Percentiles rank a stretch among this genome's conserved stretches.
phyloP scores from a whole-genome alignment of 345 rosid genomes.

The Salix arbutifolia region DNA sequence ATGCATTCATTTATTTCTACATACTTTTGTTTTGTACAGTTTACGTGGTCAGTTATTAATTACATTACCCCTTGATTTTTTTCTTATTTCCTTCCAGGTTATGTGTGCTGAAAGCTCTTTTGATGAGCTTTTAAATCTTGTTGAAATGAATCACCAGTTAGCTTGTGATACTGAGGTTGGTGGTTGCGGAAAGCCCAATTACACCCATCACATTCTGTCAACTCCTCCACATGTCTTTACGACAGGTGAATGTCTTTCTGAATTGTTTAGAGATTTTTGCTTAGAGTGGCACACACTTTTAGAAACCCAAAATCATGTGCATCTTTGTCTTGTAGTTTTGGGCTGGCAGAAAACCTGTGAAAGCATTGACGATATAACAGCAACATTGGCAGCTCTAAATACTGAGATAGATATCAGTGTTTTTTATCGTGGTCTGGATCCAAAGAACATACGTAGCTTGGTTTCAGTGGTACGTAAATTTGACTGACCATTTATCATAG shows the following conservation, averaged over 20 bases:
- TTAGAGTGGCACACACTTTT: slow-evolving; percentile 6
- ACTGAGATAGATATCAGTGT: slow-evolving; percentile 80
- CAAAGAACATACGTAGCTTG: slow-evolving; percentile 53
- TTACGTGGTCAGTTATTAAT: background rate
- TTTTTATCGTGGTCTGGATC: slow-evolving; percentile 78
- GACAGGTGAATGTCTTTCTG: slow-evolving; percentile 51
- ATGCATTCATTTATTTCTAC: background rate
- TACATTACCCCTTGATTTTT: slow-evolving; percentile 3
- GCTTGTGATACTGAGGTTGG: slow-evolving; percentile 80
- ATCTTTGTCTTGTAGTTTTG: slow-evolving; percentile 53
- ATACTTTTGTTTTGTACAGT: background rate
- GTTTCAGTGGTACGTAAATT: slow-evolving; percentile 73
- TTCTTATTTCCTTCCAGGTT: slow-evolving; percentile 40
- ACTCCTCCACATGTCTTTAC: slow-evolving; percentile 75
- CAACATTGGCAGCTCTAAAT: slow-evolving; percentile 69
- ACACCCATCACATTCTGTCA: slow-evolving; percentile 71
- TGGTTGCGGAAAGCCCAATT: slow-evolving; percentile 87
- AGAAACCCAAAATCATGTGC: background rate
- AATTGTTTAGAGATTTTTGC: slow-evolving; percentile 2
- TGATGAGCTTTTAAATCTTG: slow-evolving; percentile 68
- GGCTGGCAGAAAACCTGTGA: slow-evolving; percentile 98
- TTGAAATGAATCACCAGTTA: slow-evolving; percentile 86
- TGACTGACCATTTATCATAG: slow-evolving; percentile 2
- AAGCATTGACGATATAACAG: slow-evolving; percentile 71
- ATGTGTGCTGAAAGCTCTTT: slow-evolving; percentile 69